These are phyloP conservation scores for Nicotiana rustica DNA, from an alignment of 305 asterid species.

Conservation along the genomic window DNA sequence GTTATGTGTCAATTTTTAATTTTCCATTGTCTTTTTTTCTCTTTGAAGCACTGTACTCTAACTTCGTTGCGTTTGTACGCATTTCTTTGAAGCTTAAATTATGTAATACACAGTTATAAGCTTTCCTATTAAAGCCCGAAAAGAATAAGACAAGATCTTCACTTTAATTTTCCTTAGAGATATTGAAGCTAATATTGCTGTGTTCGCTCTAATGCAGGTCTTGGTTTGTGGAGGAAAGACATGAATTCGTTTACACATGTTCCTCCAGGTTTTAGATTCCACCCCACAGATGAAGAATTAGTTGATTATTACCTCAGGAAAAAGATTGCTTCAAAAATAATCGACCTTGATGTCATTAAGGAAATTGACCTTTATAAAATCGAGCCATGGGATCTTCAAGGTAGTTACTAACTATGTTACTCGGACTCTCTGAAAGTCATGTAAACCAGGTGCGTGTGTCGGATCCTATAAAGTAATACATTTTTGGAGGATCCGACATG, in stretches of 20 bases:
- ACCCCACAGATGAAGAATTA: conserved; percentile 83
- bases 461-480: too few relatives aligned
- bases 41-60: too few relatives aligned
- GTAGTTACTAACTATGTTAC: conserved; percentile 34
- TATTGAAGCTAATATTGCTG: background rate
- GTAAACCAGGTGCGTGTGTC: too few relatives aligned
- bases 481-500: too few relatives aligned
- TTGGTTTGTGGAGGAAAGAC: conserved; percentile 29
- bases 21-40: too few relatives aligned
- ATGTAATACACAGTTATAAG: too few relatives aligned
- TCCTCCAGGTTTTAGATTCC: conserved; percentile 81
- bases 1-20: background rate
- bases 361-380: conserved; percentile 76
- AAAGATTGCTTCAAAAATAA: conserved; percentile 63
- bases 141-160: background rate
- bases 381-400: conserved; percentile 90
- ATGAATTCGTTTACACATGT: conserved; percentile 66
- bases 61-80: too few relatives aligned
- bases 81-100: too few relatives aligned
- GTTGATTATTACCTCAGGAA: conserved; percentile 77
- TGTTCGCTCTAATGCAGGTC: conserved; percentile 45
- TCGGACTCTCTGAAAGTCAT: too few relatives aligned
- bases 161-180: too few relatives aligned
- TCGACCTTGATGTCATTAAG: conserved; percentile 73
- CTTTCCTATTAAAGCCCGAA: too few relatives aligned